A percentile compares a stretch with the other conserved stretches of the same genome.
Conservation (phyloP, 2,329 filamentous ascomycete genomes). For the Tolypocladium sp. region DNA sequence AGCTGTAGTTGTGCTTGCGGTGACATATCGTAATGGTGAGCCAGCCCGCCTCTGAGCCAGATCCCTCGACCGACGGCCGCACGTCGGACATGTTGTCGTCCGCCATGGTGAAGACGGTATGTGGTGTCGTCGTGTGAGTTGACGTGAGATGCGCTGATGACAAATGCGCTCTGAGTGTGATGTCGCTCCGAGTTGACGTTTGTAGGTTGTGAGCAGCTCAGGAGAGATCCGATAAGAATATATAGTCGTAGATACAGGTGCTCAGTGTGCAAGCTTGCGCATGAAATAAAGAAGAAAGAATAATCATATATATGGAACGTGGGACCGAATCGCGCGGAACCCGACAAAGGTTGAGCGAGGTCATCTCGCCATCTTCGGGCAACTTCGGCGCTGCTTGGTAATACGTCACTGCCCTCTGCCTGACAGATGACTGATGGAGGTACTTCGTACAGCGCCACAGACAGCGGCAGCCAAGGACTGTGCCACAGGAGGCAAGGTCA, state of each 20-base stretch:
- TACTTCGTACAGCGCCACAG: neutral
- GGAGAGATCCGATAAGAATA: neutral
- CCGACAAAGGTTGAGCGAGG: neutral
- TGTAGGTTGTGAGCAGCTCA: neutral
- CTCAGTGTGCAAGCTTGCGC: neutral
- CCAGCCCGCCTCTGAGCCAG: slow-evolving; percentile 10
- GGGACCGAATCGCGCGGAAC: neutral
- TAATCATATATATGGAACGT: neutral
- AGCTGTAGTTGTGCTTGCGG: slow-evolving; percentile 33
- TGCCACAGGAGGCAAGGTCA: neutral
- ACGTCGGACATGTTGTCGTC: neutral
- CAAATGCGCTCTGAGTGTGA: neutral
- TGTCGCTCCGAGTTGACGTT: neutral
- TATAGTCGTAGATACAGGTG: neutral
- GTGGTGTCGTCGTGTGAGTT: neutral
- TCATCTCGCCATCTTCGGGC: slow-evolving; percentile 10
- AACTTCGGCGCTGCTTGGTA: slow-evolving; percentile 30
- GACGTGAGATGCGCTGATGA: neutral
- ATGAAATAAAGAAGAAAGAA: neutral
- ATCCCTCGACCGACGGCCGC: neutral
- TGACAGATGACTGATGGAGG: neutral
- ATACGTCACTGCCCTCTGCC: slow-evolving; percentile 21
- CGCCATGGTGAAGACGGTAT: neutral
- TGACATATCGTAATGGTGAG: slow-evolving; percentile 37
- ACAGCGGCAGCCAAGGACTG: neutral